These are phyloP conservation scores for Strobilomyces dryophilus DNA, from an alignment of 768 basidiomycete species.

Conservation along the genomic window DNA sequence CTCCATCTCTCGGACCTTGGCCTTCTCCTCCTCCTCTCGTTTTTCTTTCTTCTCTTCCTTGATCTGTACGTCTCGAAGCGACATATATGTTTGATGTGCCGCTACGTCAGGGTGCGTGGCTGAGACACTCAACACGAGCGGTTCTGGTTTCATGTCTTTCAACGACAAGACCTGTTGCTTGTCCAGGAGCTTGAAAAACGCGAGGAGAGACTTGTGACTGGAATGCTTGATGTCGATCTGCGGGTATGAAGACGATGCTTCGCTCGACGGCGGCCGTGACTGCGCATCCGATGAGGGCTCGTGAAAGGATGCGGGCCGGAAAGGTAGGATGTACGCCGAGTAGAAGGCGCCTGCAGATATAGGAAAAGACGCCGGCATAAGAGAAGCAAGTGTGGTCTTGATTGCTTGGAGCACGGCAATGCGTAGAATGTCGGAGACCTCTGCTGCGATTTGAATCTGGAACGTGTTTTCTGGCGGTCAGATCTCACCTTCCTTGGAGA, in stretches of 20 bases:
- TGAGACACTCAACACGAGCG: constrained; percentile 53
- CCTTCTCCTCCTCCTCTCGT: constrained; percentile 46
- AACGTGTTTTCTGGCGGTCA: background rate
- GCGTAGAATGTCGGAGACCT: constrained; percentile 44
- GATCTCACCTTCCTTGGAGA: constrained; percentile 29
- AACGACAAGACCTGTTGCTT: constrained; percentile 70
- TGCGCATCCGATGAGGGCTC: constrained; percentile 10
- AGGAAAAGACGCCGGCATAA: constrained; percentile 60
- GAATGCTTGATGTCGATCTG: constrained; percentile 75
- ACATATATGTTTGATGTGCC: constrained; percentile 49
- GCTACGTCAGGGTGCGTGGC: constrained; percentile 52
- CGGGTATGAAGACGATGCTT: constrained; percentile 32
- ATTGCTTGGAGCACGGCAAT: constrained; percentile 66
- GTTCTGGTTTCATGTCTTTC: constrained; percentile 56
- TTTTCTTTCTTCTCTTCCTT: constrained; percentile 59
- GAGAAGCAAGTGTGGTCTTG: constrained; percentile 40
- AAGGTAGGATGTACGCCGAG: constrained; percentile 71
- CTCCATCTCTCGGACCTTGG: constrained; percentile 46
- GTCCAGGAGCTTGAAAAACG: constrained; percentile 75
- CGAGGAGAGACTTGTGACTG: constrained; percentile 71
- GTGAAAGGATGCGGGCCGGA: constrained; percentile 58
- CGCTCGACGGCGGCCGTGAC: constrained; percentile 5
- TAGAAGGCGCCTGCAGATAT: constrained; percentile 76
- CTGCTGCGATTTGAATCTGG: constrained; percentile 9
- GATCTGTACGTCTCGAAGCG: constrained; percentile 61